phyloP scores from a whole-genome alignment of 2,329 filamentous ascomycete genomes.

The Beauveria sp. region DNA sequence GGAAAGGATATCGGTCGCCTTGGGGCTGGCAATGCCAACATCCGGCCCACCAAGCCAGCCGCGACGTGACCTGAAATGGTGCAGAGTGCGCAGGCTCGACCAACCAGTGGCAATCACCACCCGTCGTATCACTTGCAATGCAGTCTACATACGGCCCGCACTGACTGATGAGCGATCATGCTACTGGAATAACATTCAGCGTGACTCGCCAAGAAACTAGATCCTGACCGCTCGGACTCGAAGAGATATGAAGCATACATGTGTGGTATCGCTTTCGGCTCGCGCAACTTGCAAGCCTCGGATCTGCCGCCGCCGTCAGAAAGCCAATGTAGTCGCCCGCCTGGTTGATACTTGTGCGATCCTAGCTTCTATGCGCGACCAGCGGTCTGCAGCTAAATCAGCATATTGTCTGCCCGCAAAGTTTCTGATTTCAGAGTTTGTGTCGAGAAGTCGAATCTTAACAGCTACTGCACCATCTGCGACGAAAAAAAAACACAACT shows the following conservation, averaged over 20 bases:
- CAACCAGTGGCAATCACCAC: background rate
- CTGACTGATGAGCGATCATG: no score
- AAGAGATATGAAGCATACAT: background rate
- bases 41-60: conserved; percentile 1
- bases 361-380: no score
- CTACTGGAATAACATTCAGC: no score
- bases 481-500: no score
- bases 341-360: no score
- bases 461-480: no score
- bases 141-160: background rate
- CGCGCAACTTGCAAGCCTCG: background rate
- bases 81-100: background rate
- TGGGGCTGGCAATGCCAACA: background rate
- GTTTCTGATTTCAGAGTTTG: no score
- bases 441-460: no score
- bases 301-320: background rate
- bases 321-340: background rate
- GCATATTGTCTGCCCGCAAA: no score
- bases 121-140: no score
- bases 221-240: background rate
- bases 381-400: no score
- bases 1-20: conserved; percentile 4
- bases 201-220: background rate
- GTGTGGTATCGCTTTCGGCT: background rate
- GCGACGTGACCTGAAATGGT: background rate